A percentile compares a stretch with the other conserved stretches of the same genome.
Evolutionary conservation across 257 asterid species (phyloP).

Genomic region (Solanum megistacrolobum): DNA sequence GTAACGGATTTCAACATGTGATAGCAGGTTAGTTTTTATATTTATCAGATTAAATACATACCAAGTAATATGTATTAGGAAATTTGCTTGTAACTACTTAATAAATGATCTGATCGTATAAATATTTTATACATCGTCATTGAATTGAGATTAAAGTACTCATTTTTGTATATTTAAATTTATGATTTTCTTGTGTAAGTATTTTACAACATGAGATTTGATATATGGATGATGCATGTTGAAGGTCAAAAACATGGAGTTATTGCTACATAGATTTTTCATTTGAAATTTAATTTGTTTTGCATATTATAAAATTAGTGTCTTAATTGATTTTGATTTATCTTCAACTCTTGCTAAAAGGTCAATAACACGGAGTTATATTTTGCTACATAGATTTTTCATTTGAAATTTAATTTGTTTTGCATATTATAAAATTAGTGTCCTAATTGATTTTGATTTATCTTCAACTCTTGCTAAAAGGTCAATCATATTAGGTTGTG

Average conservation of each 20-base stretch:
- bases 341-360: not conserved
- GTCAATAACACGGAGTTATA: not conserved
- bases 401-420: not conserved
- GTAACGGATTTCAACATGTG: not conserved
- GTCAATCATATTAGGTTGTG: not conserved
- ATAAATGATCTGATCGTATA: not conserved
- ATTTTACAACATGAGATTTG: not conserved
- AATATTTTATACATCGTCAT: not conserved
- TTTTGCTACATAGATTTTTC: not conserved
- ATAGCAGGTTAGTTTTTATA: not conserved
- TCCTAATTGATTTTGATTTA: not conserved
- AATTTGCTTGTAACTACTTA: not conserved
- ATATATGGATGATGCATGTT: not conserved
- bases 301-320: not conserved
- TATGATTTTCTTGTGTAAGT: not conserved
- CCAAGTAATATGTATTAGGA: not conserved
- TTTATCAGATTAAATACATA: not conserved
- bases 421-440: not conserved
- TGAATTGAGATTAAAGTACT: not conserved
- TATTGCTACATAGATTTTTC: not conserved
- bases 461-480: not conserved
- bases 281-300: not conserved
- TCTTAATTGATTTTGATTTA: not conserved
- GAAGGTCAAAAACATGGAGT: not conserved
- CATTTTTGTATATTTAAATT: not conserved